Base-by-base conservation (phyloP, 192 early-diverging fungal species). In the Coemansia sp. region DNA sequence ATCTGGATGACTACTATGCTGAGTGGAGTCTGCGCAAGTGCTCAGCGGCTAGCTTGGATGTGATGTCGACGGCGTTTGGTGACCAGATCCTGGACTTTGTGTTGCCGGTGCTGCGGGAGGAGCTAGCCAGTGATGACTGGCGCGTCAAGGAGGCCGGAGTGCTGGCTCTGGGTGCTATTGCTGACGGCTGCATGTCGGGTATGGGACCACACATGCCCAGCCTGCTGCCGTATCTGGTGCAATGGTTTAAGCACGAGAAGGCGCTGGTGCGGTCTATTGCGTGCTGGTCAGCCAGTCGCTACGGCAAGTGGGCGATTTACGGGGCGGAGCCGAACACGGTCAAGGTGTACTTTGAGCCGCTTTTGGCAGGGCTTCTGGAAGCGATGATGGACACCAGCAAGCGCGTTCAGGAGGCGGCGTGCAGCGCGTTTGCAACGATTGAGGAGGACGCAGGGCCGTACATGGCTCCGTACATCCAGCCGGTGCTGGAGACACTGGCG, bases 11-110 rank as follows among this genome's bases (percentile, higher is more conserved):
- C 40, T 82, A 89, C 47, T 89, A 91, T 58, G 86, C 84, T 64
- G 92, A 95, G 68, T 99, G 98, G 98, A 99, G 95, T 71, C 73
- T 99, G 42, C 89, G 98, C 71, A 99, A 99, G 81, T 99, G 98
- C 84, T 89, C 92, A 8, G 96, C 98, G 2, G 95, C 96, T 7
- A 93, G 95, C 48, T 74, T 99, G 44, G 98, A 99, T 67, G 90
- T 98, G 6, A 69, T 99, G 57, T 90, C 95, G 15, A 92, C 89
- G 26, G 87, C 94, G 1, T 96, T 92, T 73, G 89, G 86, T 55
- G 89, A 90, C 67, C 91, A 88, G 18, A 83, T 97, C 60, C 82
- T 99, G 42, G 81, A 87, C 54, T 84, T 89, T 62, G 81, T 99
- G 54, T 83, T 98, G 70, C 96, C 98, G 15, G 79, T 86, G 37